These are phyloP conservation scores for Dothistroma septosporum DNA, from an alignment of 2,329 filamentous ascomycete species.

Conservation along the genomic window DNA sequence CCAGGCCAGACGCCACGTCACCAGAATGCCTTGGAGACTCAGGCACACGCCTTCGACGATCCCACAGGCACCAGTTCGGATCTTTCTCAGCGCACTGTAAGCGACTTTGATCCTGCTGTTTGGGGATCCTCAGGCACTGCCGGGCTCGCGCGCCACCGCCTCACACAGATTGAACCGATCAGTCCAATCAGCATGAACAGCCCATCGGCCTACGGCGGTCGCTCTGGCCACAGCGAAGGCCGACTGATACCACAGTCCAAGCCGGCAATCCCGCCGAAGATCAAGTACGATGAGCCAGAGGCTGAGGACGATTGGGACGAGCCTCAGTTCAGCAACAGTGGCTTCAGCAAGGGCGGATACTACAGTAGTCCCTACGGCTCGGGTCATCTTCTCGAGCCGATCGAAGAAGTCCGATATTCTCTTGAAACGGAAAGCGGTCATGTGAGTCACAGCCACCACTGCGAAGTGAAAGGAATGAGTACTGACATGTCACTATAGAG, in stretches of 20 bases:
- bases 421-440: constrained; percentile 45
- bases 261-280: constrained; percentile 23
- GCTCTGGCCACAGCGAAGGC: constrained; percentile 55
- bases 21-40: constrained; percentile 67
- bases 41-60: constrained; percentile 59
- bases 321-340: constrained; percentile 34
- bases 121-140: constrained; percentile 43
- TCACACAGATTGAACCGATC: constrained; percentile 26
- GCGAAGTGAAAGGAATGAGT: not conserved
- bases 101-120: constrained; percentile 43
- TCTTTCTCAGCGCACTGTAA: constrained; percentile 34
- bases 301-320: constrained; percentile 28
- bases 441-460: constrained; percentile 19
- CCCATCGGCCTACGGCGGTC: constrained; percentile 28
- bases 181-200: constrained; percentile 30
- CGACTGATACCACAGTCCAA: constrained; percentile 51
- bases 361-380: constrained; percentile 37
- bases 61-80: constrained; percentile 32
- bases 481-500: constrained; percentile 12
- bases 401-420: constrained; percentile 49
- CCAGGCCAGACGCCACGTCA: constrained; percentile 70
- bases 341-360: constrained; percentile 33
- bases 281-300: constrained; percentile 26
- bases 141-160: constrained; percentile 31
- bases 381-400: constrained; percentile 45